These are phyloP conservation scores for Rhododendron griersonianum DNA, from an alignment of 148 eudicot genomes.

Conservation along the genomic window DNA sequence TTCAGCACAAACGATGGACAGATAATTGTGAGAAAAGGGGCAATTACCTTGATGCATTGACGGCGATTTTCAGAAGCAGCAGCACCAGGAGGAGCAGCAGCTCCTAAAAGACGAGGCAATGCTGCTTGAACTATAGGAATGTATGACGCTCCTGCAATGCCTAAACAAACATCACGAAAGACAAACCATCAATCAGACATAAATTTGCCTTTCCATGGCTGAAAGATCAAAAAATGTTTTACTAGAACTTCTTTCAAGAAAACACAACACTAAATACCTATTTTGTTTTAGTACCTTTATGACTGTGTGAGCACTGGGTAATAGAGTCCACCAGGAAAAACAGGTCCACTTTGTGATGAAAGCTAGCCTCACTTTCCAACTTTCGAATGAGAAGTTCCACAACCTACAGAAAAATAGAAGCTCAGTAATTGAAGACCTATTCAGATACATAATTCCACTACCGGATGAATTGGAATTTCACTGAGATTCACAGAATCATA, in stretches of 20 bases:
- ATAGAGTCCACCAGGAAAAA: slow-evolving; percentile 95
- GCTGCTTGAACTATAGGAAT: slow-evolving; percentile 80
- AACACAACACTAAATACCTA: background rate
- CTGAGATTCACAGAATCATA: background rate
- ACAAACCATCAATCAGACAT: background rate
- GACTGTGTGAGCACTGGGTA: slow-evolving; percentile 89
- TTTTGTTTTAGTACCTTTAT: slow-evolving; percentile 53
- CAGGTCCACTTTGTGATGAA: slow-evolving; percentile 86
- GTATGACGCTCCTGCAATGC: slow-evolving; percentile 87
- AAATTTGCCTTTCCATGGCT: background rate
- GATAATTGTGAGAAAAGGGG: slow-evolving; percentile 1
- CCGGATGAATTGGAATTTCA: background rate
- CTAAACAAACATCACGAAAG: slow-evolving; percentile 28
- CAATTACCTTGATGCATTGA: slow-evolving; percentile 80
- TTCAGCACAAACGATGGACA: background rate
- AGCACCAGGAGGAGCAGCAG: slow-evolving; percentile 85
- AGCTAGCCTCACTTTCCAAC: slow-evolving; percentile 70
- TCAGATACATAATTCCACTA: background rate
- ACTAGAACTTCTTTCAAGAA: background rate
- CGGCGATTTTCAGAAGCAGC: slow-evolving; percentile 85
- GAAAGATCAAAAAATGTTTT: background rate
- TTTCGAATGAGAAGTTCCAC: slow-evolving; percentile 84
- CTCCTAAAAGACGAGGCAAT: slow-evolving; percentile 77
- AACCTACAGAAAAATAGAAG: slow-evolving; percentile 44
- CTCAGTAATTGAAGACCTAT: background rate